phyloP scores from a whole-genome alignment of 1,284 basidiomycete species.

The Clitocybe nebularis region DNA sequence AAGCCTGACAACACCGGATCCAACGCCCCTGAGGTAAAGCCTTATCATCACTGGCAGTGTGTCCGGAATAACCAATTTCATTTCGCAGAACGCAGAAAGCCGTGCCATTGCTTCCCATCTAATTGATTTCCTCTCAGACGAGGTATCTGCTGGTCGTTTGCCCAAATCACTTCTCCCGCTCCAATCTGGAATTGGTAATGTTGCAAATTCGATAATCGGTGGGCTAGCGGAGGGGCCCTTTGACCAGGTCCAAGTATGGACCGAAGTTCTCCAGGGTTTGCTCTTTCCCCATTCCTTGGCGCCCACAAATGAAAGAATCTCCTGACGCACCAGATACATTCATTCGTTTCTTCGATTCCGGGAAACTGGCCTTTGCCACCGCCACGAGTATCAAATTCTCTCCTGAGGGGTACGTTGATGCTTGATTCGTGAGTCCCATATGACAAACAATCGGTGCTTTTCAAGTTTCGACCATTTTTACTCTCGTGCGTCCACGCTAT shows the following conservation, averaged over 20 bases:
- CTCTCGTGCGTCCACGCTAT: conserved; percentile 27
- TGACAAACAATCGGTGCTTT: neutral
- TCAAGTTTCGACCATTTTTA: conserved; percentile 44
- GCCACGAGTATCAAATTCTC: conserved; percentile 49
- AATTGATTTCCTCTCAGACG: conserved; percentile 43
- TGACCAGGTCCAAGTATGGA: conserved; percentile 48
- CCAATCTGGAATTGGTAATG: conserved; percentile 50
- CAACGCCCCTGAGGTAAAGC: conserved; percentile 40
- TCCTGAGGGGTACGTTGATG: conserved; percentile 34
- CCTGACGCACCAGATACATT: conserved; percentile 31
- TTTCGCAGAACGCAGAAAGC: conserved; percentile 33
- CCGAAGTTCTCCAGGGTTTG: conserved; percentile 42
- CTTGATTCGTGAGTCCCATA: neutral
- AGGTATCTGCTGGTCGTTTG: conserved; percentile 42
- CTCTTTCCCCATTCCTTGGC: neutral
- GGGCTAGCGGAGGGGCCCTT: conserved; percentile 47
- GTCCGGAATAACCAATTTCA: neutral
- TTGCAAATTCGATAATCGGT: conserved; percentile 50
- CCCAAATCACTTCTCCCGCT: conserved; percentile 43
- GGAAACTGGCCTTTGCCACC: conserved; percentile 47
- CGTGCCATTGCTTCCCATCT: conserved; percentile 42
- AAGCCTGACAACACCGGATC: conserved; percentile 46
- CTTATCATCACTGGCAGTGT: neutral
- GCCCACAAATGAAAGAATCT: neutral
- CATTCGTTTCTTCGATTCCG: conserved; percentile 44